Evolutionary conservation across 2,329 filamentous ascomycete genomes (phyloP), one percentile per base, ranked within the genome.

Genomic region (Cephalotrichum gorgonifer): DNA sequence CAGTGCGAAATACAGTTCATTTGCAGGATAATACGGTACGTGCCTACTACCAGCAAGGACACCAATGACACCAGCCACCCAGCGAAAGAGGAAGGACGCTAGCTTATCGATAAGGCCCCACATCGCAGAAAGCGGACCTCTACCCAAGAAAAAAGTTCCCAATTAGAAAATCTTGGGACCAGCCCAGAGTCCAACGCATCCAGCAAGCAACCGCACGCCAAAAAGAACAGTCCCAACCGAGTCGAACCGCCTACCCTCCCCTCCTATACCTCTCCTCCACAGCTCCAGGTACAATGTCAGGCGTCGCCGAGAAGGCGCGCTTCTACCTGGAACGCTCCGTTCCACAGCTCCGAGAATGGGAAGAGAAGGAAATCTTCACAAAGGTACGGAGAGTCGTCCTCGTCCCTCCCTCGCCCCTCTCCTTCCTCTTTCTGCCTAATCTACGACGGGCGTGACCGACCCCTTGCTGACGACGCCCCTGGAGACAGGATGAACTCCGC

Each of bases 241-340:
- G 17, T 44, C 48, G 38, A 28, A 38, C 55, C 47, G n/a, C n/a
- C n/a, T n/a, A n/a, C n/a, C n/a, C n/a, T n/a, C n/a, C n/a, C n/a
- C n/a, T n/a, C n/a, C n/a, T n/a, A n/a, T n/a, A n/a, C n/a, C n/a
- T n/a, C n/a, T n/a, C n/a, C n/a, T n/a, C n/a, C n/a, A n/a, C n/a
- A n/a, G n/a, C n/a, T n/a, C n/a, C n/a, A n/a, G n/a, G n/a, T n/a
- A n/a, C n/a, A 52, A 95, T 95, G 88, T 79, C 89, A 2, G 85
- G 81, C 39, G 84, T 93, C 51, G 85, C 86, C 54, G 93, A 97
- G 62, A 97, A 96, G 69, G 93, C 91, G 50, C 87, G 91, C 51
- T 97, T 91, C 69, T 96, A 87, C 67, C 78, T 97, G 55, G 93
- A 98, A 71, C 85, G 91, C 57, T 85, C 86, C 2, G 87, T 96